These are phyloP conservation scores for Diophrys sp. DNA, from an alignment of 73 alveolate genomes.

Conservation along the genomic window DNA sequence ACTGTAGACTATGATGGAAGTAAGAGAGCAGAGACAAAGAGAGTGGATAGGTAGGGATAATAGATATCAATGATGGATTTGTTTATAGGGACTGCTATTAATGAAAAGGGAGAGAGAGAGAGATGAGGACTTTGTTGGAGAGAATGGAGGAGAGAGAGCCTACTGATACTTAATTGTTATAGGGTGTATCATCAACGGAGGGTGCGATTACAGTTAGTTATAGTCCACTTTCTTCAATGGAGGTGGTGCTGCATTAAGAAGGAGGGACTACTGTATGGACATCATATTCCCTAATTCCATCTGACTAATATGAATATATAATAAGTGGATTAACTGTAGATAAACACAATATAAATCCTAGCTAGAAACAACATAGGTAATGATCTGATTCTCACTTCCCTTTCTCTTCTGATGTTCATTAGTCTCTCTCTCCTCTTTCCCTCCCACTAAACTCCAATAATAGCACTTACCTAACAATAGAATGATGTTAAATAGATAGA, in stretches of 20 bases:
- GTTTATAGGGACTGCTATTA: conserved; percentile 47
- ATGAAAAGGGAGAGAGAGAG: conserved; percentile 40
- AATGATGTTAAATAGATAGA: too few species aligned
- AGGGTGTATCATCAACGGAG: conserved; percentile 4
- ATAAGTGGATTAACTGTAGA: conserved; percentile 40
- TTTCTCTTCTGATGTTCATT: too few species aligned
- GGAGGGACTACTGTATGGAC: conserved; percentile 11
- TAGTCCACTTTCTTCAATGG: conserved; percentile 31
- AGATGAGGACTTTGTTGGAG: conserved; percentile 8
- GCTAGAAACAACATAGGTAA: conserved; percentile 57
- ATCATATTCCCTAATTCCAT: not conserved
- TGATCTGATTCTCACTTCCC: too few species aligned
- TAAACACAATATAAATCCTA: conserved; percentile 17
- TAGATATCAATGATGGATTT: conserved; percentile 24
- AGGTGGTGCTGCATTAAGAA: conserved; percentile 32
- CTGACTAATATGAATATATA: not conserved
- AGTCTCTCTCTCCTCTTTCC: too few species aligned
- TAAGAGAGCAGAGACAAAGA: conserved; percentile 48
- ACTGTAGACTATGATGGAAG: conserved; percentile 58
- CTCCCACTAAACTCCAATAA: too few species aligned
- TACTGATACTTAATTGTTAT: conserved; percentile 19
- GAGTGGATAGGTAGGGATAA: conserved; percentile 20
- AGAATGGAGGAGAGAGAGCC: conserved; percentile 49
- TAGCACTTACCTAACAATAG: too few species aligned
- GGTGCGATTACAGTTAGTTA: conserved; percentile 48